Percentiles rank a stretch among this genome's conserved stretches.
phyloP scores from a whole-genome alignment of 306 rosid species.

The Prinsepia uniflora region DNA sequence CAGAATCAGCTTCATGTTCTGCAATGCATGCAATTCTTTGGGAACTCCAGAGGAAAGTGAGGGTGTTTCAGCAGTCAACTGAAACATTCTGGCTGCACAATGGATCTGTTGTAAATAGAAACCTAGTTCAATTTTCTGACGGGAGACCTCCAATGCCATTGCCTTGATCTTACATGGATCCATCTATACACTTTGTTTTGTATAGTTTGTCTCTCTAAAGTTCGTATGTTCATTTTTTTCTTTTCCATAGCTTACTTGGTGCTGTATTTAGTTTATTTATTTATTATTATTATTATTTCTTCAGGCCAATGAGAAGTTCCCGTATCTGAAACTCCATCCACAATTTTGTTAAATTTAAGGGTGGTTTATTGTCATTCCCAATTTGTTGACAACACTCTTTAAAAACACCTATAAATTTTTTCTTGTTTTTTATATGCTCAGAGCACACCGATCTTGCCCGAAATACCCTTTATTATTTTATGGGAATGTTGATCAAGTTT shows the following conservation, averaged over 20 bases:
- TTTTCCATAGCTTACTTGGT: no score
- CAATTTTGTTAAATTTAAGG: no score
- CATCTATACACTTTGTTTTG: slow-evolving; percentile 14
- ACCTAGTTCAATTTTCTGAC: slow-evolving; percentile 60
- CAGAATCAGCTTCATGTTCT: slow-evolving; percentile 72
- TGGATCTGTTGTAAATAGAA: slow-evolving; percentile 65
- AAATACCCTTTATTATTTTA: no score
- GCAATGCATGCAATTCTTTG: slow-evolving; percentile 85
- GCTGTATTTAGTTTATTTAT: background rate
- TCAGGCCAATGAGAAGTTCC: background rate
- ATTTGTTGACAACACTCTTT: no score
- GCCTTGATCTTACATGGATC: slow-evolving; percentile 47
- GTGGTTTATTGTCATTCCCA: no score
- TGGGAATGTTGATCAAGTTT: no score
- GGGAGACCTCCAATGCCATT: slow-evolving; percentile 76
- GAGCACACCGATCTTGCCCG: no score
- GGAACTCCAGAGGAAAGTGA: slow-evolving; percentile 93
- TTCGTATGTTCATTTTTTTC: background rate
- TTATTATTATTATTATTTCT: background rate
- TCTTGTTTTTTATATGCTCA: no score
- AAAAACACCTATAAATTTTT: no score
- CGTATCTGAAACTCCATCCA: no score
- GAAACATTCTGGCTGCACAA: slow-evolving; percentile 97
- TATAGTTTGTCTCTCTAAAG: slow-evolving; percentile 8
- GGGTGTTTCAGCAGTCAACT: slow-evolving; percentile 83